phyloP scores from a whole-genome alignment of 2,329 filamentous ascomycete species.

The Trichothecium sympodiale region DNA sequence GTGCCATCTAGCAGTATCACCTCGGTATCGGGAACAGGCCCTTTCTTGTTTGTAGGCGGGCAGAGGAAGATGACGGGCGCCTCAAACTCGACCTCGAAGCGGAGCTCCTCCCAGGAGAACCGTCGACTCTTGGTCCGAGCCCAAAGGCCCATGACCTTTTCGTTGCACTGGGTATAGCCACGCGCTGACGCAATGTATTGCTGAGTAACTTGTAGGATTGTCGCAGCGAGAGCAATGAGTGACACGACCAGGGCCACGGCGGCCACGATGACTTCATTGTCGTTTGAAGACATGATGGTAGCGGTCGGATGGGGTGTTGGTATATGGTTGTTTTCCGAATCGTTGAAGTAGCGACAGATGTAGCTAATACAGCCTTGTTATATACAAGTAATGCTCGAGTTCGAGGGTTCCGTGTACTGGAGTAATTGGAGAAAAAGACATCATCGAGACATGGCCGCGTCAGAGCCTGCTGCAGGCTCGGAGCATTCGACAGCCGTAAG shows the following conservation, averaged over 20 bases:
- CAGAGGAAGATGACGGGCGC: conserved; percentile 40
- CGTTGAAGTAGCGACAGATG: too few relatives aligned
- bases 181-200: conserved; percentile 38
- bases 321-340: too few relatives aligned
- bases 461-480: too few relatives aligned
- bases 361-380: too few relatives aligned
- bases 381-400: too few relatives aligned
- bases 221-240: conserved; percentile 32
- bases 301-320: neutral
- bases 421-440: too few relatives aligned
- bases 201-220: conserved; percentile 35
- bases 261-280: conserved; percentile 26
- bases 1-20: conserved; percentile 29
- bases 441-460: too few relatives aligned
- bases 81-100: conserved; percentile 38
- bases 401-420: too few relatives aligned
- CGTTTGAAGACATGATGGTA: conserved; percentile 2
- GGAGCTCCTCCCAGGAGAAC: conserved; percentile 31
- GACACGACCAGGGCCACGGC: conserved; percentile 34
- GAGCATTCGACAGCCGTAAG: too few relatives aligned
- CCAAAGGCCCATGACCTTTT: conserved; percentile 37
- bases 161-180: conserved; percentile 36
- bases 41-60: conserved; percentile 25
- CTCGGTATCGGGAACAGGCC: conserved; percentile 17
- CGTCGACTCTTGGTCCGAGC: conserved; percentile 25